phyloP scores from a whole-genome alignment of 495 filamentous ascomycete species.

The Glonium stellatum region DNA sequence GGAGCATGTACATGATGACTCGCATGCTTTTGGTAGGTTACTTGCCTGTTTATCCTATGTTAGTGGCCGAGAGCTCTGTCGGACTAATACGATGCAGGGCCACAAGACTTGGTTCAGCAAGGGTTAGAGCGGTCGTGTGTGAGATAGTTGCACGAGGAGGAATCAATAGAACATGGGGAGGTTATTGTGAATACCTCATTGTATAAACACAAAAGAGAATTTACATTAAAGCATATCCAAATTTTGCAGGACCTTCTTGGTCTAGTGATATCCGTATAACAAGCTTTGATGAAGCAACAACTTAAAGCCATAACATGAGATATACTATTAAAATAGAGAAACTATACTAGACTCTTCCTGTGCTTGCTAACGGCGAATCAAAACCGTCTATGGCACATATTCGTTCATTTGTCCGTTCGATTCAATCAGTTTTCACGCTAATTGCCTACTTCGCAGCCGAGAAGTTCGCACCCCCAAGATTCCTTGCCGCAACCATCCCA shows the following conservation, averaged over 20 bases:
- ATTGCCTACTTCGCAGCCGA: not conserved
- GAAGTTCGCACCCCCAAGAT: not conserved
- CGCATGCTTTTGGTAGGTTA: constrained; percentile 48
- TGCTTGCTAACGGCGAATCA: too few species aligned
- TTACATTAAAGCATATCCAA: constrained; percentile 4
- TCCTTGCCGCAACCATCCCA: not conserved
- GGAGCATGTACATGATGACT: constrained; percentile 55
- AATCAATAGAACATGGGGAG: not conserved
- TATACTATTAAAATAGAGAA: too few species aligned
- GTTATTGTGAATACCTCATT: constrained; percentile 9
- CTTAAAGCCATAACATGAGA: too few species aligned
- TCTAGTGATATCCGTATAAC: not conserved
- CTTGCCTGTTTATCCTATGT: not conserved
- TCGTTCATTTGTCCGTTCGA: not conserved
- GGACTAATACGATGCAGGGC: constrained; percentile 44
- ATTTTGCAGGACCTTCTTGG: not conserved
- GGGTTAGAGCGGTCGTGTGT: constrained; percentile 41
- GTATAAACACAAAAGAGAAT: constrained; percentile 23
- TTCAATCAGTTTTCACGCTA: not conserved
- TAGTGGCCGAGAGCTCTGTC: not conserved
- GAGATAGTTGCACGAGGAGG: not conserved
- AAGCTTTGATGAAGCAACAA: too few species aligned
- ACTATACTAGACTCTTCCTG: too few species aligned
- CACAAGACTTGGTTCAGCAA: constrained; percentile 85
- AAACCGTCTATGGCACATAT: too few species aligned